phyloP scores from a whole-genome alignment of 805 yeast genomes.

The Ogataea angusta region DNA sequence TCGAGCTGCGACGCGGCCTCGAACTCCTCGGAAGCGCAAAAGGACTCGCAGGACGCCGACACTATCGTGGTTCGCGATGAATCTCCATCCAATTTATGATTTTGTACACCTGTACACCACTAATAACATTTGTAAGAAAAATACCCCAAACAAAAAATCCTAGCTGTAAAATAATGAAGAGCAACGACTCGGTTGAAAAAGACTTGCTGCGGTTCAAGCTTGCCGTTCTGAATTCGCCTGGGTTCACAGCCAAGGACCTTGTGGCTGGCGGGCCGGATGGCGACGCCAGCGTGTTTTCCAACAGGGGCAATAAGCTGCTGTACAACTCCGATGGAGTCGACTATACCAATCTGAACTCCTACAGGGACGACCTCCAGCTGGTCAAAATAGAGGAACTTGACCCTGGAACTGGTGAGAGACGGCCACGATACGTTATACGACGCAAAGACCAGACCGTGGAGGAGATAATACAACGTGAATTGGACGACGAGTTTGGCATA shows the following conservation, averaged over 20 bases:
- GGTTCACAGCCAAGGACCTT: conserved; percentile 5
- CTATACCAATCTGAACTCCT: conserved; percentile 23
- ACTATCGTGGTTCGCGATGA: conserved; percentile 6
- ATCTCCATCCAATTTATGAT: neutral
- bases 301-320: conserved; percentile 33
- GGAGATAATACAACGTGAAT: conserved; percentile 24
- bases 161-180: conserved; percentile 5
- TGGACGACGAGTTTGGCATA: conserved; percentile 29
- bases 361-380: conserved; percentile 21
- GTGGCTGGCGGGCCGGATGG: conserved; percentile 15
- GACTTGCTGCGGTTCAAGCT: conserved; percentile 27
- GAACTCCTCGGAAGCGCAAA: conserved; percentile 1
- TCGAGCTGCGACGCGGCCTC: conserved; percentile 4
- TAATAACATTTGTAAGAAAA: neutral
- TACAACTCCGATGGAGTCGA: conserved; percentile 25
- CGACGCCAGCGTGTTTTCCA: conserved; percentile 22
- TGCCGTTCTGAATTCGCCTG: conserved; percentile 17
- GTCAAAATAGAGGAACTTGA: conserved; percentile 19
- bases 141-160: conserved; percentile 1
- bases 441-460: conserved; percentile 27
- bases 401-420: conserved; percentile 16
- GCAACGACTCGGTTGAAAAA: conserved; percentile 14
- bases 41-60: conserved; percentile 4
- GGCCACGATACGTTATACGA: conserved; percentile 24
- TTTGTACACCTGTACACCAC: conserved; percentile 5